Evolutionary conservation across 495 filamentous ascomycete species (phyloP).

Genomic region (Tuber umbilicatum): DNA sequence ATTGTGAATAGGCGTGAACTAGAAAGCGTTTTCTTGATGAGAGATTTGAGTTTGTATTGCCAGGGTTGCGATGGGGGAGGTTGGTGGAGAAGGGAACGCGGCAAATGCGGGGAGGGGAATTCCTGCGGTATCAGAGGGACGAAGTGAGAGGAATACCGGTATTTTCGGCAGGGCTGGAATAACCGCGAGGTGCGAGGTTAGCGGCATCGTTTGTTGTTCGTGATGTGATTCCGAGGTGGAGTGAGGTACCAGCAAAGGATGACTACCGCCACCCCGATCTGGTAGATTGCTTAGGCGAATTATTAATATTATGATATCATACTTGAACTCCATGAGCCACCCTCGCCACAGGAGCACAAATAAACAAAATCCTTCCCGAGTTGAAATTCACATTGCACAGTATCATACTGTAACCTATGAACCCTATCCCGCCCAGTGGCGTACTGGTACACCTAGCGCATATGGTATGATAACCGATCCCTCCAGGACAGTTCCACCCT

Average conservation of each 20-base stretch:
- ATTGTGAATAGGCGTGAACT: background rate
- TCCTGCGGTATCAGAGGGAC: background rate
- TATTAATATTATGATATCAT: background rate
- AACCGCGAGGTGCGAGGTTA: background rate
- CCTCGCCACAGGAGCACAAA: background rate
- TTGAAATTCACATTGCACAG: background rate
- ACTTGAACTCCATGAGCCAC: background rate
- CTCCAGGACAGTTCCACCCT: background rate
- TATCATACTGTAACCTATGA: background rate
- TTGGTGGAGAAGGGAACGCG: background rate
- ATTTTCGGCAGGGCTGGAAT: background rate
- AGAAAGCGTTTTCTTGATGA: background rate
- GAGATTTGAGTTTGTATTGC: background rate
- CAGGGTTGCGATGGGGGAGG: background rate
- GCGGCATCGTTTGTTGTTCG: background rate
- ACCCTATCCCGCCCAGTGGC: background rate
- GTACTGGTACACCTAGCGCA: background rate
- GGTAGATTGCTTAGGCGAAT: background rate
- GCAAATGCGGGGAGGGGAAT: background rate
- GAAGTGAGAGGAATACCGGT: background rate
- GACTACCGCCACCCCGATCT: background rate
- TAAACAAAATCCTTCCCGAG: background rate
- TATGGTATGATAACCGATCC: background rate
- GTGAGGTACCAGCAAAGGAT: background rate
- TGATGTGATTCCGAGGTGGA: background rate